Evolutionary conservation across 163 green algal species (phyloP), one percentile per base, ranked within the genome.

Genomic region (Chlamydomonas reinhardtii): DNA sequence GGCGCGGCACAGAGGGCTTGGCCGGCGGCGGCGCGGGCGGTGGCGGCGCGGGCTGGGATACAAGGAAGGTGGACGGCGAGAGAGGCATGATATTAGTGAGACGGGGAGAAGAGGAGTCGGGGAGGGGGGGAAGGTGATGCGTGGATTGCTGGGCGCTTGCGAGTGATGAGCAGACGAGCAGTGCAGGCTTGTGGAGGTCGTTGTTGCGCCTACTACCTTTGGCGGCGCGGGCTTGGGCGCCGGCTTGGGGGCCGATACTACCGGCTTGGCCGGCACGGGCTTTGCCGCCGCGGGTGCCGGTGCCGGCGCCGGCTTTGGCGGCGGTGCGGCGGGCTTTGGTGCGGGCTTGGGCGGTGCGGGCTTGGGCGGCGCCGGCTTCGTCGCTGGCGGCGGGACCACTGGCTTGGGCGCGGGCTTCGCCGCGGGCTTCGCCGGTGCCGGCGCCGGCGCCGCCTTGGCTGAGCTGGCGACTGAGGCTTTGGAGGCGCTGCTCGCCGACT

Each of bases 251-350:
- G 70, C 35, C 68, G 70, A 43, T 24, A 27, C 22, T 1, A 32
- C 37, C 11, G 70, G 22, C 70, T 76, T 76, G 8, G 15, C 32
- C 9, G 32, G 19, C 17, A 74, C 68, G 14, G 68, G 68, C 32
- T 29, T 48, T 32, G 68, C 31, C 35, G 16, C 16, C 31, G 70
- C 34, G 0, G 70, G 25, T 4, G 37, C 35, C 66, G 34, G 25
- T 4, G 37, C 35, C 66, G 34, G 31, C 32, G 48, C 78, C 4
- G 74, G 39, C 59, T 43, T 39, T 5, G 19, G 24, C 8, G 20
- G 8, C 22, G 75, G 12, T 19, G 75, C 34, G 24, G 78, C 48
- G 32, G 80, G 80, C 80, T 86, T 86, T 24, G 77, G n/a, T 35
- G 75, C 75, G 2, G 65, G 9, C 59, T 66, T 66, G 8, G 70